Conservation (phyloP, 192 early-diverging fungal species). For the Diversispora epigaea region DNA sequence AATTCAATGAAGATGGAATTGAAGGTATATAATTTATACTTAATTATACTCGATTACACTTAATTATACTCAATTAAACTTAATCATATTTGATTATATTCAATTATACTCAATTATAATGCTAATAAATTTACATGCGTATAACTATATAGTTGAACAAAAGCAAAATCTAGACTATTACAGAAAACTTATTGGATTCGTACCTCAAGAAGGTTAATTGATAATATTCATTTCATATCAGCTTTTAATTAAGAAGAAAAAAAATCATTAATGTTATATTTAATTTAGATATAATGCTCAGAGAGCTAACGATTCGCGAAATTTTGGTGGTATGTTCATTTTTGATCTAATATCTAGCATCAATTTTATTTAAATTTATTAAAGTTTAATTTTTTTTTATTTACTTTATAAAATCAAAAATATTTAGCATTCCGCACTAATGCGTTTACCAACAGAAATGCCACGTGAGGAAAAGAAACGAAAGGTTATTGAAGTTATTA, state of each 20-base stretch:
- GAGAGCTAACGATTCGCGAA: too few relatives aligned
- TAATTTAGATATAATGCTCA: too few relatives aligned
- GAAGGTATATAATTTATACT: conserved; percentile 1
- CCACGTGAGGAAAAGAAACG: conserved; percentile 44
- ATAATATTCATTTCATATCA: too few relatives aligned
- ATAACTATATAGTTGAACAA: conserved; percentile 50
- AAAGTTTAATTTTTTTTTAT: background rate
- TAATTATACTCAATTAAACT: background rate
- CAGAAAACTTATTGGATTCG: conserved; percentile 69
- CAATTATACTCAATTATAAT: background rate
- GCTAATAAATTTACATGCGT: background rate
- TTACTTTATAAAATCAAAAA: background rate
- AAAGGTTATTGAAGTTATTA: conserved; percentile 56
- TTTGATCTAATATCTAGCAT: background rate
- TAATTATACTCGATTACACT: background rate
- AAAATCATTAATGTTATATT: too few relatives aligned
- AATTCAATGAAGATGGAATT: too few relatives aligned
- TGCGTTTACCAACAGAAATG: conserved; percentile 55
- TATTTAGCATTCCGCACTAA: conserved; percentile 58
- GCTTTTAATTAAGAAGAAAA: too few relatives aligned
- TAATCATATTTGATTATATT: too few relatives aligned
- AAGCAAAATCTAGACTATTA: conserved; percentile 53
- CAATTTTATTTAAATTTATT: background rate
- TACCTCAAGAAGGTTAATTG: too few relatives aligned
- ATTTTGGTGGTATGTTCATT: conserved; percentile 38